phyloP scores from a whole-genome alignment of 139 green algal genomes.

The Tetraselmis chui region DNA sequence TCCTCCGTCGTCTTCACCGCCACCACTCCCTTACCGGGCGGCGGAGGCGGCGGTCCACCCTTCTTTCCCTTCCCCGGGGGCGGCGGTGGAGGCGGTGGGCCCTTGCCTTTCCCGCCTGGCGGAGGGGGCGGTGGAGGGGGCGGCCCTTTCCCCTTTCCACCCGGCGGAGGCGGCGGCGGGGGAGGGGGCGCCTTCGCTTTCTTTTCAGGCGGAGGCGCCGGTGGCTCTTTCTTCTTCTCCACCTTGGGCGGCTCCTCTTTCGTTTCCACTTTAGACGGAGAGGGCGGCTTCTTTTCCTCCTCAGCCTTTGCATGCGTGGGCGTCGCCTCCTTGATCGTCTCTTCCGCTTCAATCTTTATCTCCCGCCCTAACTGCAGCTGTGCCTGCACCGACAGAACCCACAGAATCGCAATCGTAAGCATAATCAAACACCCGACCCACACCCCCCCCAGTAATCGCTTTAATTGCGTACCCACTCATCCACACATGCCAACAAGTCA shows the following conservation, averaged over 20 bases:
- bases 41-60: slow-evolving; percentile 9
- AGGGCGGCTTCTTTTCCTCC: background rate
- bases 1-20: slow-evolving; percentile 27
- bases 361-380: background rate
- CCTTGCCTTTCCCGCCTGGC: slow-evolving; percentile 21
- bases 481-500: no score
- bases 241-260: background rate
- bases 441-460: no score
- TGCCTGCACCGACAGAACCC: no score
- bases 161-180: slow-evolving; percentile 24
- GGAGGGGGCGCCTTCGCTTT: slow-evolving; percentile 4
- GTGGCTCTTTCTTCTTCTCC: background rate
- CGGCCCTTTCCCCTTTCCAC: background rate
- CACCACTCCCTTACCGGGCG: slow-evolving; percentile 7
- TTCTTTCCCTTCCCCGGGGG: slow-evolving; percentile 21
- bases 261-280: background rate
- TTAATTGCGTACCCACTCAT: no score
- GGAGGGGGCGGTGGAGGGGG: slow-evolving; percentile 20
- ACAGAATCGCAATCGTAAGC: no score
- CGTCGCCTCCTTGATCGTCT: background rate
- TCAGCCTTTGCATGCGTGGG: no score
- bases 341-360: background rate
- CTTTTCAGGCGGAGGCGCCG: background rate
- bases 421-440: no score
- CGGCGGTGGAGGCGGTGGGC: slow-evolving; percentile 37